These are phyloP conservation scores for Rosa chinensis DNA, from an alignment of 306 rosid species.

Conservation along the genomic window DNA sequence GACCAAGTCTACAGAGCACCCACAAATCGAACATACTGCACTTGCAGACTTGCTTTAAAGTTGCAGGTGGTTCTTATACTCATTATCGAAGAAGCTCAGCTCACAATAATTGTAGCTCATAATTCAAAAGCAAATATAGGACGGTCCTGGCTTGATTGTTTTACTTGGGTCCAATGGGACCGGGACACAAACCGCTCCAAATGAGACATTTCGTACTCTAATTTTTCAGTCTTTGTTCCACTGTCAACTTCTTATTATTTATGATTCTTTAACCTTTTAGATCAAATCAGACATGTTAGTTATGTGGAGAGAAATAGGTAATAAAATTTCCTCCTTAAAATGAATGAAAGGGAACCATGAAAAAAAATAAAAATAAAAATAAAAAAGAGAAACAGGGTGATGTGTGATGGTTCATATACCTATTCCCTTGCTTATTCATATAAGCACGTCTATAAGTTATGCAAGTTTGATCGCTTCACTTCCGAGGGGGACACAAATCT, in stretches of 20 bases:
- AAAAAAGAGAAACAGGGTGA: not conserved
- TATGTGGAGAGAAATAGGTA: not conserved
- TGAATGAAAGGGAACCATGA: not conserved
- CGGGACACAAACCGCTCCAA: not conserved
- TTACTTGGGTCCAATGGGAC: not conserved
- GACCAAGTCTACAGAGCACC: not conserved
- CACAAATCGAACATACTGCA: not conserved
- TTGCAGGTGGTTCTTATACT: not conserved
- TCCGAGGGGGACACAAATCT: not conserved
- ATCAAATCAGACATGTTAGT: not conserved
- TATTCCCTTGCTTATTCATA: too few relatives aligned
- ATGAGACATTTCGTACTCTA: not conserved
- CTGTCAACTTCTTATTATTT: not conserved
- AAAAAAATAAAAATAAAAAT: too few relatives aligned
- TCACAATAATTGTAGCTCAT: not conserved
- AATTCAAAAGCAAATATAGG: not conserved
- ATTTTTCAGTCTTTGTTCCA: not conserved
- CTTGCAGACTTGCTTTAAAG: not conserved
- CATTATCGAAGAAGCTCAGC: not conserved
- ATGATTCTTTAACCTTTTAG: not conserved
- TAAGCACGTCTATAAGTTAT: too few relatives aligned
- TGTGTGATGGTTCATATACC: too few relatives aligned
- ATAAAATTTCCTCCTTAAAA: not conserved
- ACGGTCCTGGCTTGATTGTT: not conserved
- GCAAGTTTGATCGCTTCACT: not conserved